Conservation (phyloP, 2,329 filamentous ascomycete species). For the Ophiosphaerella herpotricha region DNA sequence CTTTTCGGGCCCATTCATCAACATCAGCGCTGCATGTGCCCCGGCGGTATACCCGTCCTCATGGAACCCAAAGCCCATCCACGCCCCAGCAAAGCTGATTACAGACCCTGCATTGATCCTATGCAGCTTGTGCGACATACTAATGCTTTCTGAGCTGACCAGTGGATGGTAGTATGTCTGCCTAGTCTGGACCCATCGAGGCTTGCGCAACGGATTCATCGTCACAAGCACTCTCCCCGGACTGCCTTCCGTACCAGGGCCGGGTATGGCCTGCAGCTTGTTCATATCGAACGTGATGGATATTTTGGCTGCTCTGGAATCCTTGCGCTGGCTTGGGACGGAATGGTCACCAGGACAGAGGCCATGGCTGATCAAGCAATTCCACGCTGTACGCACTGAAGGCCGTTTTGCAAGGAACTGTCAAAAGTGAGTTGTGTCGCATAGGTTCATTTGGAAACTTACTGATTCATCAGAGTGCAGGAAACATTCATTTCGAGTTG, state of each 20-base stretch:
- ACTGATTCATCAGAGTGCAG: slow-evolving; percentile 10
- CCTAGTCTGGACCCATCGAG: slow-evolving; percentile 3
- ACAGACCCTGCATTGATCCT: slow-evolving; percentile 7
- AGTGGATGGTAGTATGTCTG: slow-evolving; percentile 12
- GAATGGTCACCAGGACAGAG: too few species aligned
- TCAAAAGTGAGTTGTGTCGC: background rate
- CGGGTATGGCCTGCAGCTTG: slow-evolving; percentile 8
- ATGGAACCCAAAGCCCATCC: slow-evolving; percentile 18
- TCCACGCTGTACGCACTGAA: too few species aligned
- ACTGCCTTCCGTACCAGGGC: slow-evolving; percentile 1
- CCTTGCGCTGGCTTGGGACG: too few species aligned
- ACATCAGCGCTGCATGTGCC: slow-evolving; percentile 4
- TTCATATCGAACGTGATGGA: slow-evolving; percentile 18
- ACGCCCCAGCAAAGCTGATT: slow-evolving; percentile 15
- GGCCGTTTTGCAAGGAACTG: background rate
- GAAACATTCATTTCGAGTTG: slow-evolving; percentile 9
- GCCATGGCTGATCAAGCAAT: too few species aligned
- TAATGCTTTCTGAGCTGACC: slow-evolving; percentile 9
- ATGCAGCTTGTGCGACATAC: slow-evolving; percentile 1
- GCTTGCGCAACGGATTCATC: slow-evolving; percentile 12
- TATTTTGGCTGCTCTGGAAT: background rate
- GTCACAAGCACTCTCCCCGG: slow-evolving; percentile 14
- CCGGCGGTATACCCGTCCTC: slow-evolving; percentile 14
- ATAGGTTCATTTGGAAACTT: background rate
- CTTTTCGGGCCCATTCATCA: background rate